Percentiles rank a stretch among this genome's conserved stretches.
phyloP scores from a whole-genome alignment of 2,329 filamentous ascomycete species.

The Cadophora malorum region DNA sequence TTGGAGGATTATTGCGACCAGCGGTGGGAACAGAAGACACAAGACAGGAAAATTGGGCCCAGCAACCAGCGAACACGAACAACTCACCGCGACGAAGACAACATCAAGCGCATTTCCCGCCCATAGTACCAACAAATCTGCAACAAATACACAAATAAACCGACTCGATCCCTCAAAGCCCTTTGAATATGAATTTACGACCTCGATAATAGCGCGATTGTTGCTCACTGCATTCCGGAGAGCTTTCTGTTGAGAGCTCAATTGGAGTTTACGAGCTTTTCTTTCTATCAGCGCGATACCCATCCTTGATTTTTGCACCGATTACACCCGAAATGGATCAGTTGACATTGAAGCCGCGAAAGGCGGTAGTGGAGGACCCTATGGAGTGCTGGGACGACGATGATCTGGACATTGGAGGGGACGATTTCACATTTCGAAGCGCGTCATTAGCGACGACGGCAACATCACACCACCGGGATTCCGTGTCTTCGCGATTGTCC shows the following conservation, averaged over 20 bases:
- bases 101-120: background rate
- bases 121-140: background rate
- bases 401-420: conserved; percentile 73
- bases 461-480: conserved; percentile 68
- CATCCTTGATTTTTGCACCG: conserved; percentile 15
- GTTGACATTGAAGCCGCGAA: conserved; percentile 44
- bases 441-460: conserved; percentile 50
- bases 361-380: conserved; percentile 56
- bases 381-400: conserved; percentile 84
- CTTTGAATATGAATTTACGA: conserved; percentile 40
- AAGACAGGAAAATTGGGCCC: conserved; percentile 14
- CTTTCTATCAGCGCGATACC: conserved; percentile 12
- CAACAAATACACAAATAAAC: conserved; percentile 21
- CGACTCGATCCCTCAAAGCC: background rate
- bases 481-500: conserved; percentile 81
- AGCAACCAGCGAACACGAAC: conserved; percentile 20
- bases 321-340: conserved; percentile 38
- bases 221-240: conserved; percentile 29
- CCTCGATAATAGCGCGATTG: conserved; percentile 35
- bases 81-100: conserved; percentile 14
- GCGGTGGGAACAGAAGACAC: conserved; percentile 6
- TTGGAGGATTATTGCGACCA: conserved; percentile 24
- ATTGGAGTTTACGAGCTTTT: conserved; percentile 14
- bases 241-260: conserved; percentile 25
- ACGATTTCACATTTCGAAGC: conserved; percentile 66